phyloP scores from a whole-genome alignment of 306 rosid species.

The Hylodesmum podocarpum region DNA sequence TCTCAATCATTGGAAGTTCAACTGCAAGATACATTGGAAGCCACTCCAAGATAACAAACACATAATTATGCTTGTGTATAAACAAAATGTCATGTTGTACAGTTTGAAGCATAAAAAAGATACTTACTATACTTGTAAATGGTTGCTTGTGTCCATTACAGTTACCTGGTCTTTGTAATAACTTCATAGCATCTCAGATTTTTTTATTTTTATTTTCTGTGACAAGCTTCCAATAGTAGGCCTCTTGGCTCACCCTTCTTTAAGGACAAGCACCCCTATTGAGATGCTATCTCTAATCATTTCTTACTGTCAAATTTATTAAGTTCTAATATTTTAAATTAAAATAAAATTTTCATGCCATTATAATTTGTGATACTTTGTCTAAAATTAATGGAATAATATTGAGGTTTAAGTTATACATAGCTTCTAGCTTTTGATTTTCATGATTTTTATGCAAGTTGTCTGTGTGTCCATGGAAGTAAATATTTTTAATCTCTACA shows the following conservation, averaged over 20 bases:
- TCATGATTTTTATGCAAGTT: no score
- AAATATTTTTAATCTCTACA: no score
- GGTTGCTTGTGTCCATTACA: background rate
- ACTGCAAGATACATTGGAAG: background rate
- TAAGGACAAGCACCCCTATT: background rate
- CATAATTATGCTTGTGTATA: no score
- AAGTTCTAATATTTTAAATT: background rate
- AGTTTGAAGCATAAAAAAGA: constrained; percentile 4
- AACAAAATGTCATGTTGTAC: constrained; percentile 1
- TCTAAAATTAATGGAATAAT: background rate
- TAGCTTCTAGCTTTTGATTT: no score
- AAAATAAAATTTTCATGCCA: background rate
- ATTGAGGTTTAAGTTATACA: background rate
- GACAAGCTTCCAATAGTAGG: background rate
- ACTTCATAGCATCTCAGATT: background rate
- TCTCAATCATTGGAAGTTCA: constrained; percentile 4
- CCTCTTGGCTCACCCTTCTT: background rate
- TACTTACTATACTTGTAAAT: constrained; percentile 18
- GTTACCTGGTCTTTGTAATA: background rate
- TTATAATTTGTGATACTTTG: background rate
- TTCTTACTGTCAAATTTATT: background rate
- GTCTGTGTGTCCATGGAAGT: no score
- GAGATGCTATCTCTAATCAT: background rate
- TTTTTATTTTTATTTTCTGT: background rate
- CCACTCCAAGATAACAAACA: constrained; percentile 12